Base-by-base conservation (phyloP, 164 flowering plant genomes). In the Umbellularia californica region DNA sequence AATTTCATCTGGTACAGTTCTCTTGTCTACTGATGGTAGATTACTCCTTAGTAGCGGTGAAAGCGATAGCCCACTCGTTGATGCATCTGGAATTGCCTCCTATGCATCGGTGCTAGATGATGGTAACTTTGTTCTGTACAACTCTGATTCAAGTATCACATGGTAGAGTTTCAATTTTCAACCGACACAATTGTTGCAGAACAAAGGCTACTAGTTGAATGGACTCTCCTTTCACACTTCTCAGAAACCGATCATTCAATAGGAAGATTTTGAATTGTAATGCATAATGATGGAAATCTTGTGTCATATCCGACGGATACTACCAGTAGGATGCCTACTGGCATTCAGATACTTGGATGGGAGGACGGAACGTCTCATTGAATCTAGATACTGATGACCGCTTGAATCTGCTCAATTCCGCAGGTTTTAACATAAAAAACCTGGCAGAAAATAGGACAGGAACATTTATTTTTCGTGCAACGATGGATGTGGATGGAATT, bases 51-150 rank as follows among this genome's bases (percentile, higher is more conserved):
- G 24, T 3, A 62, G 24, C 19, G 23, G 10, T n/a, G 5, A 10
- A 23, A 62, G 65, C 24, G 2, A 25, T 2, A n/a, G 9, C 0
- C 24, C 65, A n/a, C 27, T 62, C 7, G 2, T 20, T 6, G 25
- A 20, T 23, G 25, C 65, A 62, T 9, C 35, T 19, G 22, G 23
- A 23, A 3, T 3, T 3, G 65, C 65, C 22, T 62, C 65, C 10
- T 62, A 62, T 23, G 65, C 25, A 0, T 63, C 65, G 27, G 75
- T 85, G 86, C 86, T 79, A 19, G 87, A 87, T 58, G 77, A 79
- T 2, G 90, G 90, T 11, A 87, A 83, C 74, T 79, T 87, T 23
- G 73, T 83, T 2, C 74, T 85, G 23, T 14, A 33, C 7, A 70
- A 75, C 10, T 60, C 74, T 0, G 0, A 50, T 1, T 65, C 72